Evolutionary conservation across 495 filamentous ascomycete species (phyloP).

Genomic region (Apiosordaria backusii): DNA sequence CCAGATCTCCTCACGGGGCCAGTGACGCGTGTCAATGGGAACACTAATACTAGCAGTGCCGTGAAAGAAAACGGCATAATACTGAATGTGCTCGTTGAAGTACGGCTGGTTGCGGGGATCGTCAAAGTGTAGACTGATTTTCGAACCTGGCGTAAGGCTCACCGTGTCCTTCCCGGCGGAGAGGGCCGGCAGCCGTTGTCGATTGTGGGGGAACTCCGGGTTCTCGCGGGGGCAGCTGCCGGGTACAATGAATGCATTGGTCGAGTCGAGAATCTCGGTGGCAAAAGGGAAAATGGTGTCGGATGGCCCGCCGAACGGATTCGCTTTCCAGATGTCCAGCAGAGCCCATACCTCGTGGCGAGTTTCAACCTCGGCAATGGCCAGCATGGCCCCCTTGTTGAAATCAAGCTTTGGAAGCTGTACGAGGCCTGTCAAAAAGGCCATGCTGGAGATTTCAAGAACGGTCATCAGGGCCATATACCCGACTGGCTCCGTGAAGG

Average conservation of each 20-base stretch:
- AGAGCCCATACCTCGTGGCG: slow-evolving; percentile 51
- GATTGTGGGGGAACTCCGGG: slow-evolving; percentile 47
- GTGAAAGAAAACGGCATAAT: slow-evolving; percentile 54
- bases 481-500: slow-evolving; percentile 35
- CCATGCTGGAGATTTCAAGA: slow-evolving; percentile 53
- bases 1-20: slow-evolving; percentile 29
- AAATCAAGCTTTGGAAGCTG: slow-evolving; percentile 38
- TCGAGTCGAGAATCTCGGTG: slow-evolving; percentile 51
- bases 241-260: slow-evolving; percentile 46
- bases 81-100: slow-evolving; percentile 37
- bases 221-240: slow-evolving; percentile 49
- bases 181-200: slow-evolving; percentile 42
- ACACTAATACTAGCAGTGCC: slow-evolving; percentile 43
- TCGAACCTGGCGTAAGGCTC: slow-evolving; percentile 42
- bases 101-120: slow-evolving; percentile 38
- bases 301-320: slow-evolving; percentile 48
- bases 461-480: slow-evolving; percentile 48
- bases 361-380: slow-evolving; percentile 48
- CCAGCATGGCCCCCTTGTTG: slow-evolving; percentile 44
- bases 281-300: slow-evolving; percentile 55
- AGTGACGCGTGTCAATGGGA: slow-evolving; percentile 38
- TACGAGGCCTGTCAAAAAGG: slow-evolving; percentile 51
- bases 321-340: slow-evolving; percentile 48
- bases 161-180: slow-evolving; percentile 36
- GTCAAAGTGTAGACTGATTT: slow-evolving; percentile 40